Conservation (phyloP, 2,329 filamentous ascomycete genomes). For the Penicillium sclerotigenum region DNA sequence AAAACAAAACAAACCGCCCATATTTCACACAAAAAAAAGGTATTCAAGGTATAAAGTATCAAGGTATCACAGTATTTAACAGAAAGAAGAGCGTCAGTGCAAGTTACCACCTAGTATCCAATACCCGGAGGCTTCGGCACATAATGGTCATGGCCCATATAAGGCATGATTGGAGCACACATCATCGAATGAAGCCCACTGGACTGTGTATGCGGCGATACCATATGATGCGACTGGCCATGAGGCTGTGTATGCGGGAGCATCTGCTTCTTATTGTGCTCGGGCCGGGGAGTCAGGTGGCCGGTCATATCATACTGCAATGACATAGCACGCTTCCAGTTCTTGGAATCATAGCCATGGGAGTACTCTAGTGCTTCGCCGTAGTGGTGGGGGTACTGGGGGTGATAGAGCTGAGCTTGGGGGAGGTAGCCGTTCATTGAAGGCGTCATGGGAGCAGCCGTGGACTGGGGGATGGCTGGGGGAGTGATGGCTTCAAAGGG, state of each 20-base stretch:
- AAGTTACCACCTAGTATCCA: conserved; percentile 17
- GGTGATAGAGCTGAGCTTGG: conserved; percentile 18
- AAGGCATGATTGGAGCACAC: conserved; percentile 30
- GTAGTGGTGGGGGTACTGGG: conserved; percentile 20
- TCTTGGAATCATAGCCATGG: conserved; percentile 23
- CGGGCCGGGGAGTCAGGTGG: neutral
- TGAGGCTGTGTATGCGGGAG: neutral
- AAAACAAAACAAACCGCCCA: conserved; percentile 17
- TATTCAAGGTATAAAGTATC: neutral
- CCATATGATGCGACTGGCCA: conserved; percentile 12
- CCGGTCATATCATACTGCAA: conserved; percentile 27
- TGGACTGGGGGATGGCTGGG: conserved; percentile 24
- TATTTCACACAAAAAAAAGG: conserved; percentile 15
- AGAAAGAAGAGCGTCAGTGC: conserved; percentile 1
- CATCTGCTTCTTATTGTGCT: conserved; percentile 13
- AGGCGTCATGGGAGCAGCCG: conserved; percentile 22
- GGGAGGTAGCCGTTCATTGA: conserved; percentile 23
- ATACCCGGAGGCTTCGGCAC: conserved; percentile 23
- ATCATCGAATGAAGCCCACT: conserved; percentile 25
- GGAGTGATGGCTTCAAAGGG: conserved; percentile 27
- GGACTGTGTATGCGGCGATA: conserved; percentile 23
- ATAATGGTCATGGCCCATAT: conserved; percentile 24
- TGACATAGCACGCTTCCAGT: conserved; percentile 31
- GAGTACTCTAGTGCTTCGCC: conserved; percentile 17
- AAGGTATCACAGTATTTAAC: conserved; percentile 10